Base-by-base conservation (phyloP, 2,329 filamentous ascomycete genomes). In the Apiospora phragmitis region DNA sequence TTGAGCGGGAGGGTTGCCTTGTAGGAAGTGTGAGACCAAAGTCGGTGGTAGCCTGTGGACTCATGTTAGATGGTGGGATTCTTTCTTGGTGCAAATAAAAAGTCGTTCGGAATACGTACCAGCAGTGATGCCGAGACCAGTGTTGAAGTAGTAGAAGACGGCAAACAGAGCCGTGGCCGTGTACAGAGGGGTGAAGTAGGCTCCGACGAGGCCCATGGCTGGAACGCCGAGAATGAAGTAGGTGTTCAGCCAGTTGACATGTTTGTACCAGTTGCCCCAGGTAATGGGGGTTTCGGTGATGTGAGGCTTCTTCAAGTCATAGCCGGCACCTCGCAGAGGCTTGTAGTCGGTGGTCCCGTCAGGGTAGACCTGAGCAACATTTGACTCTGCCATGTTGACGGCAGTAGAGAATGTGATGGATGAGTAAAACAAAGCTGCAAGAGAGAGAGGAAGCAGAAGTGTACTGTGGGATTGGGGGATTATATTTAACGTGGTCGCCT, bases 171-270 rank as follows among this genome's bases (percentile, higher is more conserved):
- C 78, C 2, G 79, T 80, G 74, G 79, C 78, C 41, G 68, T 41
- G 32, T 74, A 70, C 5, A 80, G 75, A 70, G 94, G 93, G 65
- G 94, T 92, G 91, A 92, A 97, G 83, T 93, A 90, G 68, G 94
- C 88, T 69, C 90, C 88, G 76, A 96, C 82, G 79, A 92, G 88
- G 73, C 94, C 94, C 71, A 89, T 85, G 66, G 95, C 73, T 55
- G 95, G 94, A 65, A 97, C 88, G 75, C 92, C 86, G 74, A 97
- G 82, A 80, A 97, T 95, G 80, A 97, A 88, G 73, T 87, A 88
- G 73, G 93, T 91, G 82, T 97, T 97, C 75, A 97, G 88, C 94
- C 94, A 97, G 88, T 97, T 94, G 86, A 97, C 88, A 80, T 97
- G 94, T 85, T 95, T 92, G 84, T 94, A 91, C 93, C 93, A 96